Evolutionary conservation across 495 filamentous ascomycete genomes (phyloP), one percentile per base, ranked within the genome.

Genomic region (Penicillium desertorum): DNA sequence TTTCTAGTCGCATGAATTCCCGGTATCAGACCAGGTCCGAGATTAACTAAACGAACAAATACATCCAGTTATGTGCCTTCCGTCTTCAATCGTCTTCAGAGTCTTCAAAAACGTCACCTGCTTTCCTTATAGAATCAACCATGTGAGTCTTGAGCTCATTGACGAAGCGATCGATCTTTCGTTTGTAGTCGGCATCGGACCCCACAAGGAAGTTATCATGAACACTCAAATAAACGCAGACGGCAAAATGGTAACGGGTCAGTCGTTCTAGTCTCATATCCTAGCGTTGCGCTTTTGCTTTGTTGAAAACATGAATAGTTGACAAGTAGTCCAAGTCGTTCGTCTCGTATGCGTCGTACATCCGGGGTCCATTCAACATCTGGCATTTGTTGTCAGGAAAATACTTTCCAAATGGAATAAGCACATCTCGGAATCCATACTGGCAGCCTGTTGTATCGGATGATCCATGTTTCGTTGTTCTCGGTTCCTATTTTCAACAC

Each of bases 381-480:
- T 1, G 11, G 19, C 17, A 22, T 22, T 20, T 19, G 8, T 36
- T 50, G 19, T 37, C 47, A 3, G 9, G 12, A 2, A 50, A 23
- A 32, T 50, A 50, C 17, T 25, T 36, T 5, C 9, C 20, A 11
- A n/a, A 37, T 8, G 47, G 30, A 22, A 50, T 19, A 16, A 50
- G 10, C 47, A 50, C 29, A 20, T 50, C 32, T 12, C 29, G 19
- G 17, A 20, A 37, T 23, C 47, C 47, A 23, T 36, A 50, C 16
- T 50, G 30, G 23, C 47, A 22, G 1, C 47, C 47, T 23, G 47
- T 37, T 10, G 47, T 50, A 16, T 50, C 47, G 32, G 32, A 50
- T 23, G 5, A 50, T 36, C 47, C 47, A 50, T 37, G 19, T 23
- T 11, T 50, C 47, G 1, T 50, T 10, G 19, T 11, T 23, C 11